Evolutionary conservation across 768 basidiomycete species (phyloP).

Genomic region (Podaxis rugospora): DNA sequence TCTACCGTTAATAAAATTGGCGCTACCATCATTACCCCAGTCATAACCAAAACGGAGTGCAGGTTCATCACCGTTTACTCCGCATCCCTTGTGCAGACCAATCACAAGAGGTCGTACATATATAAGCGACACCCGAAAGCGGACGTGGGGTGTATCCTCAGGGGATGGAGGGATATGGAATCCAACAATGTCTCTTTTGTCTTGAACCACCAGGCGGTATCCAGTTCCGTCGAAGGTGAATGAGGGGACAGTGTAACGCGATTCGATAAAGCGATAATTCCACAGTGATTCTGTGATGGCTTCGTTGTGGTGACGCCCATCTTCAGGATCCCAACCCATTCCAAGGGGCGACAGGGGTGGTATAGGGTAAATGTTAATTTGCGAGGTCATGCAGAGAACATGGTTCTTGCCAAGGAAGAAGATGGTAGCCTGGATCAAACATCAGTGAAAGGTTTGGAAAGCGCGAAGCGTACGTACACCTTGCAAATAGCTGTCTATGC

Average conservation of each 20-base stretch:
- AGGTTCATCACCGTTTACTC: background rate
- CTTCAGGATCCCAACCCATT: background rate
- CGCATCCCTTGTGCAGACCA: background rate
- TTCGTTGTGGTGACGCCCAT: background rate
- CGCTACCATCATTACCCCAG: background rate
- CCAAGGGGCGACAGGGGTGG: background rate
- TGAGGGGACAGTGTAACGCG: background rate
- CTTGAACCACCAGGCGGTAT: background rate
- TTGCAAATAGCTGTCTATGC: background rate
- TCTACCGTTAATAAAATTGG: background rate
- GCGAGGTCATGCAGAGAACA: background rate
- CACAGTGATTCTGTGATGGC: background rate
- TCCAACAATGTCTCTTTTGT: background rate
- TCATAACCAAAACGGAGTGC: background rate
- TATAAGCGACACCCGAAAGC: background rate
- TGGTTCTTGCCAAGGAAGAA: background rate
- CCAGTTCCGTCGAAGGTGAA: background rate
- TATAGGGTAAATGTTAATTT: background rate
- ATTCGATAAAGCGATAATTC: background rate
- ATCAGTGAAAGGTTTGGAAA: background rate
- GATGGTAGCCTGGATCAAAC: background rate
- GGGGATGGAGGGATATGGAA: background rate
- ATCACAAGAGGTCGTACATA: no score
- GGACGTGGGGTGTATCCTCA: background rate
- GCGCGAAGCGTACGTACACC: background rate